Percentiles rank a stretch among this genome's conserved stretches.
Conservation (phyloP, 2,329 filamentous ascomycete species). For the Ramichloridium luteum region DNA sequence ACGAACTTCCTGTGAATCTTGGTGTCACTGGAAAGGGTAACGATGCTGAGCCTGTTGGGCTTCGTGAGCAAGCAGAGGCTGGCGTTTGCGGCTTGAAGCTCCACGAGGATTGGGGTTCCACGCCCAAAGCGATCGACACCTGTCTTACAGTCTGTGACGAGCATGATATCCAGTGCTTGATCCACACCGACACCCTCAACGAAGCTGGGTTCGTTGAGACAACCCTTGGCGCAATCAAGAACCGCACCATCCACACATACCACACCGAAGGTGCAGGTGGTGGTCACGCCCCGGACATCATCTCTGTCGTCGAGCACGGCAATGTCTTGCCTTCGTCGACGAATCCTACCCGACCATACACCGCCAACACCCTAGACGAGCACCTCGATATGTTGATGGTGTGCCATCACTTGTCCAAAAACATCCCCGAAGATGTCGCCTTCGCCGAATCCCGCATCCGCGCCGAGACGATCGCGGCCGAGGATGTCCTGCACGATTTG, state of each 20-base stretch:
- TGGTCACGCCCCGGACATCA: conserved; percentile 92
- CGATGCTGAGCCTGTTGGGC: conserved; percentile 56
- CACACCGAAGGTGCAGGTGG: conserved; percentile 93
- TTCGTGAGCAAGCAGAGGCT: conserved; percentile 69
- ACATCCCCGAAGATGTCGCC: conserved; percentile 90
- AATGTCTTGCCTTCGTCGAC: conserved; percentile 87
- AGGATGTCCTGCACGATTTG: conserved; percentile 89
- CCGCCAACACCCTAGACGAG: conserved; percentile 84
- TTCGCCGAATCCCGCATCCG: conserved; percentile 92
- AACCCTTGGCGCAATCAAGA: conserved; percentile 73
- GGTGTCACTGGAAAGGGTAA: conserved; percentile 93
- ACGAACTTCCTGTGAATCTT: conserved; percentile 70
- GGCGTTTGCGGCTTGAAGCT: conserved; percentile 86
- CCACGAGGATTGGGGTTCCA: conserved; percentile 92
- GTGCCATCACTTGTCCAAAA: conserved; percentile 82
- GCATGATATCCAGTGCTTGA: conserved; percentile 81
- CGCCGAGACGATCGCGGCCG: conserved; percentile 89
- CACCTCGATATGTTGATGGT: conserved; percentile 98
- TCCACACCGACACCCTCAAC: conserved; percentile 93
- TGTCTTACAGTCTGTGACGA: conserved; percentile 75
- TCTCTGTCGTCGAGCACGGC: conserved; percentile 74
- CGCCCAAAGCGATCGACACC: conserved; percentile 79
- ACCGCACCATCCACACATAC: conserved; percentile 87
- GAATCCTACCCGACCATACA: conserved; percentile 85
- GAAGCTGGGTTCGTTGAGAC: conserved; percentile 95